phyloP scores from a whole-genome alignment of 345 rosid species.

The Combretum micranthum region DNA sequence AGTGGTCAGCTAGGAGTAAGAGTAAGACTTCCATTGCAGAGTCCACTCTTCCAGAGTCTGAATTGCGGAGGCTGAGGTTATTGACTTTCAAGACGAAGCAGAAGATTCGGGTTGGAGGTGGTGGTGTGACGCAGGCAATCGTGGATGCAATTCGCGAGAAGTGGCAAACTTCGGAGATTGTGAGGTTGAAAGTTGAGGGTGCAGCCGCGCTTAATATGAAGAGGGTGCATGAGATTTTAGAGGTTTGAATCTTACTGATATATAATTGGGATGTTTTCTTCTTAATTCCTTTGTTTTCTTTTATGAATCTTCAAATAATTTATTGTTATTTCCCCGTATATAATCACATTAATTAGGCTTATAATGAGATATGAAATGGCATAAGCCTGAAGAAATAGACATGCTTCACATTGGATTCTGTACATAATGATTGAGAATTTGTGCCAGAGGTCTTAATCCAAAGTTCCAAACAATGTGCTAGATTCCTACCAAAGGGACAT shows the following conservation, averaged over 20 bases:
- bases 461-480: too few species aligned
- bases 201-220: slow-evolving; percentile 84
- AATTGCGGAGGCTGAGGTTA: slow-evolving; percentile 70
- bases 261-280: neutral
- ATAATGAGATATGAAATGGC: too few species aligned
- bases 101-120: slow-evolving; percentile 48
- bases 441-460: too few species aligned
- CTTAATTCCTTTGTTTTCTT: slow-evolving; percentile 1
- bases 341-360: neutral
- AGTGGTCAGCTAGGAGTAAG: slow-evolving; percentile 45
- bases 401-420: too few species aligned
- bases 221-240: slow-evolving; percentile 82
- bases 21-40: slow-evolving; percentile 66
- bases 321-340: neutral
- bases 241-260: slow-evolving; percentile 46
- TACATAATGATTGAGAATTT: too few species aligned
- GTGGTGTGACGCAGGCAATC: slow-evolving; percentile 68
- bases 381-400: too few species aligned
- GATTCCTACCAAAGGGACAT: too few species aligned
- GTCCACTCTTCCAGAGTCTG: slow-evolving; percentile 64
- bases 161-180: slow-evolving; percentile 79
- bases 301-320: neutral
- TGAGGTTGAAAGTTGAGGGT: slow-evolving; percentile 80
- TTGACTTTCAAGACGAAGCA: slow-evolving; percentile 59
- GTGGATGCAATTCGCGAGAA: slow-evolving; percentile 65